Base-by-base conservation (phyloP, 192 early-diverging fungal genomes). In the Polychytrium aggregatum region DNA sequence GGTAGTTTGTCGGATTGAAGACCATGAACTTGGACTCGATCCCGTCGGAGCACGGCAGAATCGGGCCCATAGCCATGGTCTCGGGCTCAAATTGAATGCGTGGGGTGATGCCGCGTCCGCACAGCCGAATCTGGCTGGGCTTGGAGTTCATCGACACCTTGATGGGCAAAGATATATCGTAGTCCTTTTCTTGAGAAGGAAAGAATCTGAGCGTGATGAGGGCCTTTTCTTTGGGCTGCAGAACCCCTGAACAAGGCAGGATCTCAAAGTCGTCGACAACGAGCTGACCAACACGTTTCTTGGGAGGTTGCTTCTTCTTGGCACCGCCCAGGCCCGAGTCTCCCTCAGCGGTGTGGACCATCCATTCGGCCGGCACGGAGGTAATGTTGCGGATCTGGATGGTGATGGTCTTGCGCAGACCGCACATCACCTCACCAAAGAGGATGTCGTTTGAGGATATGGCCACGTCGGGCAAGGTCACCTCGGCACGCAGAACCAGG, bases 401-500 rank as follows among this genome's bases (percentile, higher is more conserved):
- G n/a, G 46, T 31, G 9, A 64, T 48, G 1, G 63, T 67, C 46
- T 74, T 78, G 20, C 77, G 52, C 11, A 44, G 45, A 11, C 77
- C 74, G 45, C 63, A 70, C 10, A 71, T 37, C 1, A 79, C 60
- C 31, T 74, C 64, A 13, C 74, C 74, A 64, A 79, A 79, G 37
- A 75, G 63, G 11, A 78, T 41, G 10, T 61, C 54, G 30, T 48
- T 42, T 21, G 57, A 34, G 9, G 67, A 62, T 4, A 75, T n/a
- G 10, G 41, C 41, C 20, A 79, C 28, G 7, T 64, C 66, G 2
- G 77, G 77, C 1, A 78, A 53, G 13, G 74, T 71, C 6, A 79
- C 55, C 10, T 44, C 49, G 4, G 71, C 77, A 3, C 60, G 62
- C 5, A 79, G 40, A 9, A 34, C 38, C 14, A 79, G 31, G 18